Evolutionary conservation across 805 yeast species (phyloP).

Genomic region (Myxozyma neglecta): DNA sequence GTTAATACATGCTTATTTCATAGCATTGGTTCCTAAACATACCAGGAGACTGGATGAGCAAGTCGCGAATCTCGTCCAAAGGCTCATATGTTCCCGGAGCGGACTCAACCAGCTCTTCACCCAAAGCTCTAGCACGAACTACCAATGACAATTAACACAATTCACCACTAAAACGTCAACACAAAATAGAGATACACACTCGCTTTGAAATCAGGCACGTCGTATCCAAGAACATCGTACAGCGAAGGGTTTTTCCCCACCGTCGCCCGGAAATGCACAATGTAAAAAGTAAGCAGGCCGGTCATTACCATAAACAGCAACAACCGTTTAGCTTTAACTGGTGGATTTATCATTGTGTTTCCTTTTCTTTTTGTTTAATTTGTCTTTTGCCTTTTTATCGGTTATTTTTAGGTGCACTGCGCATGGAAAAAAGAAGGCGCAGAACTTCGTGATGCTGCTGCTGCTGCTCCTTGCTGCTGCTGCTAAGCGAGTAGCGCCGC

Average conservation of each 20-base stretch:
- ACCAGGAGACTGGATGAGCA: slow-evolving; percentile 24
- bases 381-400: too few species aligned
- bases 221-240: slow-evolving; percentile 6
- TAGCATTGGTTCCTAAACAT: not conserved
- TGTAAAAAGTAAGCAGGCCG: not conserved
- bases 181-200: not conserved
- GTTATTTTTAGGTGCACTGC: too few species aligned
- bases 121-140: slow-evolving; percentile 1
- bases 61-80: slow-evolving; percentile 15
- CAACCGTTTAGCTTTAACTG: slow-evolving; percentile 3
- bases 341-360: not conserved
- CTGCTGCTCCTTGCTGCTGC: not conserved
- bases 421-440: too few species aligned
- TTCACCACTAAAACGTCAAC: not conserved
- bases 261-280: slow-evolving; percentile 1
- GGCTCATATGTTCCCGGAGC: slow-evolving; percentile 10
- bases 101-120: not conserved
- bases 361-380: too few species aligned
- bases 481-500: not conserved
- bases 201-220: slow-evolving; percentile 21
- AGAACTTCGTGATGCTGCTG: too few species aligned
- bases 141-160: not conserved
- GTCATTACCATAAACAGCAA: not conserved
- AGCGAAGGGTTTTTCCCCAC: not conserved
- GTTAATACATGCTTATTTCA: not conserved